Percentiles rank a stretch among this genome's conserved stretches.
Evolutionary conservation across 2,329 filamentous ascomycete genomes (phyloP).

Genomic region (Proliferodiscus dingleyae): DNA sequence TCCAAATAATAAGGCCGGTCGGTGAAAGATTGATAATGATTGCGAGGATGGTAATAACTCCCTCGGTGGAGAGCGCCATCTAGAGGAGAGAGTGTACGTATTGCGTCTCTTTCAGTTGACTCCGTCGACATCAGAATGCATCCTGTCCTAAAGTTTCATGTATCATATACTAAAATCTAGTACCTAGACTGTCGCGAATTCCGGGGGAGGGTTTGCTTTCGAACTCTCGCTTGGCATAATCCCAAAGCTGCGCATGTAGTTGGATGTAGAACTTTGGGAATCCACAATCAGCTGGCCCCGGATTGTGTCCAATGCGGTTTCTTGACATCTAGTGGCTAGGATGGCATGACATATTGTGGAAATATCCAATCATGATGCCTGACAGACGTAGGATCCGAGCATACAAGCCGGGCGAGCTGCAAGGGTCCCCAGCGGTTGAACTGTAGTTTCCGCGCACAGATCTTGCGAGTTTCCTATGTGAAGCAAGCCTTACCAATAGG

Average conservation of each 20-base stretch:
- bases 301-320: slow-evolving; percentile 2
- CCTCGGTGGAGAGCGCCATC: slow-evolving; percentile 4
- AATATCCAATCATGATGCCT: slow-evolving; percentile 8
- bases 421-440: not conserved
- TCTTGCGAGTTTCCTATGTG: no score
- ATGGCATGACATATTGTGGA: slow-evolving; percentile 3
- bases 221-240: not conserved
- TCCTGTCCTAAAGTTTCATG: not conserved
- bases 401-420: slow-evolving; percentile 5
- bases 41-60: slow-evolving; percentile 5
- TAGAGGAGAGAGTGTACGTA: not conserved
- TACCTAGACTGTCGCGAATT: slow-evolving; percentile 5
- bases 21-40: slow-evolving; percentile 7
- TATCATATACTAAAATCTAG: slow-evolving; percentile 1
- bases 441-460: not conserved
- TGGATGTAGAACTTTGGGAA: slow-evolving; percentile 4
- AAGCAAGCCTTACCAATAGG: not conserved
- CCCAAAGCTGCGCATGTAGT: not conserved
- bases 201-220: slow-evolving; percentile 1
- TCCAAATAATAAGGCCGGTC: slow-evolving; percentile 2
- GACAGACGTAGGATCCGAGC: slow-evolving; percentile 1
- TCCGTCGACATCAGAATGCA: not conserved
- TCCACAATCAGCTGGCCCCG: slow-evolving; percentile 1
- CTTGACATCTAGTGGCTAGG: slow-evolving; percentile 1
- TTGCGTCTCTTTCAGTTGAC: not conserved